Conservation (phyloP, 2,329 filamentous ascomycete species). For the Trichoderma atroviride region DNA sequence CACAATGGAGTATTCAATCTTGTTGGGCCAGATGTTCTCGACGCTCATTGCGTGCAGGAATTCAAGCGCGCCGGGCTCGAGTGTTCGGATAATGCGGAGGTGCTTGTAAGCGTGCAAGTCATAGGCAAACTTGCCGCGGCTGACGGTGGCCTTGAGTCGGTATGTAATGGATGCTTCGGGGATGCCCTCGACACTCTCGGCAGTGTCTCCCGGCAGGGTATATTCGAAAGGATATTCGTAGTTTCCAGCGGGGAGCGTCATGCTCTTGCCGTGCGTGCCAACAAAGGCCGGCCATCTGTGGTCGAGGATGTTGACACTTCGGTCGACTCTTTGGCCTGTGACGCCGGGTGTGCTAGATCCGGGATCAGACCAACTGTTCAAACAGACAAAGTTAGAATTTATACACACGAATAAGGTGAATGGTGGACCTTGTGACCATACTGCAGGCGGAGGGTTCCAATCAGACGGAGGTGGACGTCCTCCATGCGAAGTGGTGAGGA, state of each 20-base stretch:
- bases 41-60: constrained; percentile 89
- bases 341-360: constrained; percentile 60
- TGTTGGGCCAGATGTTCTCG: constrained; percentile 97
- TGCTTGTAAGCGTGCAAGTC: constrained; percentile 81
- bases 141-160: constrained; percentile 86
- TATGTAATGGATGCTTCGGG: constrained; percentile 86
- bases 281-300: constrained; percentile 72
- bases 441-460: constrained; percentile 67
- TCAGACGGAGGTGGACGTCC: constrained; percentile 71
- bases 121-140: constrained; percentile 83
- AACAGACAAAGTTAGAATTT: not conserved
- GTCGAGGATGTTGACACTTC: constrained; percentile 62
- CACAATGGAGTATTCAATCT: constrained; percentile 92
- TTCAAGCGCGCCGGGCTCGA: constrained; percentile 75
- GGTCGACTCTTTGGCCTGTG: constrained; percentile 60
- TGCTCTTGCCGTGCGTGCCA: constrained; percentile 56
- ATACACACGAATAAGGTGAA: constrained; percentile 11
- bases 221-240: constrained; percentile 83
- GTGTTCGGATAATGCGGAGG: constrained; percentile 74
- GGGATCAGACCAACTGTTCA: constrained; percentile 53
- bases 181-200: constrained; percentile 91
- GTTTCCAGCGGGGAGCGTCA: constrained; percentile 69
- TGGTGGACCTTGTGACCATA: constrained; percentile 46
- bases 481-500: constrained; percentile 70
- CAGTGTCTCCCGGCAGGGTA: constrained; percentile 68